phyloP scores from a whole-genome alignment of 768 basidiomycete species.

The Lactifluus rugatus region DNA sequence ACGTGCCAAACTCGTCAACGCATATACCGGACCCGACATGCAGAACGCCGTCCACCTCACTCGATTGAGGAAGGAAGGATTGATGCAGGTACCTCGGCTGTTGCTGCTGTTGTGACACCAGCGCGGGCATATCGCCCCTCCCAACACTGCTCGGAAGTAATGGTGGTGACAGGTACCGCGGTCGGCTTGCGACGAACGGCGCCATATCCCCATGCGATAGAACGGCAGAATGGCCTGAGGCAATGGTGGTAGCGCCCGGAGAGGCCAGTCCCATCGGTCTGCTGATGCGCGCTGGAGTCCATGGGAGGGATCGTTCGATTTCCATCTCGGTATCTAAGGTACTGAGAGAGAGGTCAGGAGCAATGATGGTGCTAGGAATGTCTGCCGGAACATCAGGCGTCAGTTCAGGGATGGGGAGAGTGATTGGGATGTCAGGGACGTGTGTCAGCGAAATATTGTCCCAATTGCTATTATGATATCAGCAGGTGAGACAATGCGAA shows the following conservation, averaged over 20 bases:
- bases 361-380: conserved; percentile 13
- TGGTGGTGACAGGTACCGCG: conserved; percentile 14
- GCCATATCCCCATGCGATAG: background rate
- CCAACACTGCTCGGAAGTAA: background rate
- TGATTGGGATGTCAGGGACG: conserved; percentile 13
- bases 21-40: background rate
- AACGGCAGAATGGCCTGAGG: conserved; percentile 12
- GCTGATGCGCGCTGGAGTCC: conserved; percentile 3
- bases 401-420: conserved; percentile 13
- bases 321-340: conserved; percentile 7
- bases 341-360: conserved; percentile 7
- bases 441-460: background rate
- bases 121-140: background rate
- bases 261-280: background rate
- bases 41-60: background rate
- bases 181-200: background rate
- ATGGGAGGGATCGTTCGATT: conserved; percentile 4
- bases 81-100: background rate
- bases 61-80: conserved; percentile 12
- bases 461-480: conserved; percentile 13
- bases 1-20: conserved; percentile 17
- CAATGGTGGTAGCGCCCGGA: conserved; percentile 10
- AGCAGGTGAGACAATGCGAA: background rate
- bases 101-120: background rate
- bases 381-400: conserved; percentile 10